Conservation (phyloP, 768 basidiomycete genomes). For the Suillus clintonianus region DNA sequence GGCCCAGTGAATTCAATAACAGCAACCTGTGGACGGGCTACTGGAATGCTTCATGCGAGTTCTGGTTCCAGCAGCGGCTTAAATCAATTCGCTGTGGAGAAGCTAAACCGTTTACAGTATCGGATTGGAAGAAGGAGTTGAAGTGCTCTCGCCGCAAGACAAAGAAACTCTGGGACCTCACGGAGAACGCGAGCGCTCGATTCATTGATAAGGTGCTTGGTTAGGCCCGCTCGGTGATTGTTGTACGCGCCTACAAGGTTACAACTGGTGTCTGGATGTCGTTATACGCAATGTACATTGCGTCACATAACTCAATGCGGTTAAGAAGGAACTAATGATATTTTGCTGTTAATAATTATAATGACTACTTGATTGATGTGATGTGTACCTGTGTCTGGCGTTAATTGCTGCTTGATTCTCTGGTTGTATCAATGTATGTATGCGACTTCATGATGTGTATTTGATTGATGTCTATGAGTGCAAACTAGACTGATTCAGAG, state of each 20-base stretch:
- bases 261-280: background rate
- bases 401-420: no score
- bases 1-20: background rate
- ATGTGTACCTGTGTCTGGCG: no score
- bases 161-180: background rate
- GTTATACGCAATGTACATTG: background rate
- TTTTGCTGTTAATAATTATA: no score
- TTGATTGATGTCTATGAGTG: no score
- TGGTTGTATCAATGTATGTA: no score
- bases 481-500: no score
- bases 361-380: no score
- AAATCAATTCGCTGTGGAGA: background rate
- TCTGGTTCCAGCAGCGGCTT: background rate
- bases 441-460: no score
- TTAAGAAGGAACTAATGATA: no score
- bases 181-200: background rate
- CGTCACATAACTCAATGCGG: background rate
- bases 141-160: background rate
- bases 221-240: background rate
- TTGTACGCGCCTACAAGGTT: background rate
- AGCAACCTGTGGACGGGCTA: background rate
- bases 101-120: background rate
- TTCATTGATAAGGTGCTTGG: background rate
- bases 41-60: background rate
- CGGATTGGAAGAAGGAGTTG: background rate